Base-by-base conservation (phyloP, 2,329 filamentous ascomycete genomes). In the Arthroderma sp. region DNA sequence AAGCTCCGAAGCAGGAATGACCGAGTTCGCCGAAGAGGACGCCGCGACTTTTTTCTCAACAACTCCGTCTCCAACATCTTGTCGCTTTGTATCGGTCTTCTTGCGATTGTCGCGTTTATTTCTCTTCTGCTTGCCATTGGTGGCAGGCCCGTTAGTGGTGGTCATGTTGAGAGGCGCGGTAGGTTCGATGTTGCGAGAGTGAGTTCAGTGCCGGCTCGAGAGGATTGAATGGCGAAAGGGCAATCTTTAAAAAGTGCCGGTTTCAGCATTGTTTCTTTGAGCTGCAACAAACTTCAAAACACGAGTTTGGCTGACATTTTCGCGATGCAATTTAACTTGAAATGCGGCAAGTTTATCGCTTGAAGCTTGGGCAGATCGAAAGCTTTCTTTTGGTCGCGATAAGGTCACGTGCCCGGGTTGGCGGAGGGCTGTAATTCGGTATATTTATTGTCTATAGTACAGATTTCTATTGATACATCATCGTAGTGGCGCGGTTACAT, bases 71-170 rank as follows among this genome's bases (percentile, higher is more conserved):
- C 65, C 63, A 6, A 53, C 48, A 36, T 67, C 65, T 29, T 63
- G 51, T 3, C 64, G 63, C 49, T 66, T 67, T 29, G 64, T 61
- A 47, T 65, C 64, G 8, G 63, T 60, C 49, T 66, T 67, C 49
- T 67, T 67, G 46, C 63, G 62, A 52, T 62, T 65, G 38, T 67
- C 64, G 30, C 62, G 57, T 54, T 67, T 67, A 45, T 61, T 64
- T 46, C 64, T 56, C 45, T 67, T 67, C 29, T 60, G 56, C 34
- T 50, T 47, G 10, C 46, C 43, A 46, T 46, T 51, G 30, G 37
- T 33, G 5, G 41, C 29, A 11, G 43, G 31, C 3, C 36, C 40
- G 22, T 38, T 46, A 34, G 32, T 34, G 32, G 32, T 34, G 8
- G 40, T 42, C 40, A 42, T 42, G 8, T 42, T 42, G 11, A 5